A percentile compares a stretch with the other conserved stretches of the same genome.
Conservation (phyloP, 371 early-diverging fungal genomes). For the Lichtheimia ornata region DNA sequence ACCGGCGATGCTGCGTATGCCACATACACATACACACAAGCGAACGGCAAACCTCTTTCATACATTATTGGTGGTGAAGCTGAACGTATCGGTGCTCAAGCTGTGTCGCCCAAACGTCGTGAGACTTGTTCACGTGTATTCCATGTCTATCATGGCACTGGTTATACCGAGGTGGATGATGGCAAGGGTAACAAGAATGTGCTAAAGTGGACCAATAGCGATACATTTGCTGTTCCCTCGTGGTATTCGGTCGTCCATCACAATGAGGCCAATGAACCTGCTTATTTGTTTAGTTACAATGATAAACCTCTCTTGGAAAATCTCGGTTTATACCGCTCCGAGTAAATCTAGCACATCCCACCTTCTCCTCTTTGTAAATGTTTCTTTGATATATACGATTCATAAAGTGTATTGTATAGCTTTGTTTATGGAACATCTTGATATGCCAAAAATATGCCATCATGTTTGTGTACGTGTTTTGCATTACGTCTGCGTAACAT, state of each 20-base stretch:
- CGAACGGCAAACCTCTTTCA: slow-evolving; percentile 20
- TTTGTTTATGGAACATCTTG: too few species aligned
- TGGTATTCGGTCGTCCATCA: slow-evolving; percentile 21
- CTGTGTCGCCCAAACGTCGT: slow-evolving; percentile 12
- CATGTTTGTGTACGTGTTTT: too few species aligned
- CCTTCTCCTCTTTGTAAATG: too few species aligned
- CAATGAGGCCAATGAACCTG: slow-evolving; percentile 3
- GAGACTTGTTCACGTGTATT: slow-evolving; percentile 23
- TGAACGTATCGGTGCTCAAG: slow-evolving; percentile 18
- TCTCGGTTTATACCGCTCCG: slow-evolving; percentile 7
- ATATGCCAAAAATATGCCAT: too few species aligned
- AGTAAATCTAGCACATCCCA: background rate
- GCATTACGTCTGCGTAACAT: too few species aligned
- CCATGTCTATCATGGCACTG: slow-evolving; percentile 23
- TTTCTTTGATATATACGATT: too few species aligned
- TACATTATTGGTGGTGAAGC: slow-evolving; percentile 27
- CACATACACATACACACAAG: slow-evolving; percentile 10
- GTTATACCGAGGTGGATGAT: slow-evolving; percentile 16
- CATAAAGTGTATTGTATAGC: too few species aligned
- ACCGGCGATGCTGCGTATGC: slow-evolving; percentile 13
- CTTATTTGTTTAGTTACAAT: slow-evolving; percentile 13
- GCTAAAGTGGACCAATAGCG: slow-evolving; percentile 20
- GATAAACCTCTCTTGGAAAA: slow-evolving; percentile 18
- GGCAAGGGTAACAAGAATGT: slow-evolving; percentile 19
- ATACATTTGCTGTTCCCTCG: slow-evolving; percentile 24